Percentiles rank a stretch among this genome's conserved stretches.
These are phyloP conservation scores for Botrytis hyacinthi DNA, from an alignment of 2,329 filamentous ascomycete genomes.

Conservation along the genomic window DNA sequence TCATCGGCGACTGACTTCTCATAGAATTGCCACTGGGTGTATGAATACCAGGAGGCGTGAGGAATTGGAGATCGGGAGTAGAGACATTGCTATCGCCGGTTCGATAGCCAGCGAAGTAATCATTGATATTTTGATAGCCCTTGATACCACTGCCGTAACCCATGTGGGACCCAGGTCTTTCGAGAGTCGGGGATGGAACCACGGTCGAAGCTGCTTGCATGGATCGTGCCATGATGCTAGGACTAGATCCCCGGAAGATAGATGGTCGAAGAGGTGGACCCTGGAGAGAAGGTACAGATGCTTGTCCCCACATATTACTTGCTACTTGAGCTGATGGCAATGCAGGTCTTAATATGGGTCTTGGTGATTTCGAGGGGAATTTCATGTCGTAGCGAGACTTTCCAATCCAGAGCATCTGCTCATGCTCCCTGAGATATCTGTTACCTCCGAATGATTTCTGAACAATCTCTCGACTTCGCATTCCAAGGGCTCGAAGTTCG, in stretches of 20 bases:
- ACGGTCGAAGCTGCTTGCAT: conserved; percentile 16
- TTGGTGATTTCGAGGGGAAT: neutral
- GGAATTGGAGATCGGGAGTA: conserved; percentile 18
- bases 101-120: conserved; percentile 16
- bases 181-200: conserved; percentile 7
- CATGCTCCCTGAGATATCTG: conserved; percentile 59
- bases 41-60: conserved; percentile 12
- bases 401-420: conserved; percentile 57
- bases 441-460: conserved; percentile 59
- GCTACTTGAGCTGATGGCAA: conserved; percentile 10
- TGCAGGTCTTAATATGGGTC: neutral
- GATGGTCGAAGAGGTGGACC: conserved; percentile 8
- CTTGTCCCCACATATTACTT: conserved; percentile 21
- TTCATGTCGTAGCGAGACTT: conserved; percentile 25
- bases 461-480: conserved; percentile 57
- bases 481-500: conserved; percentile 55
- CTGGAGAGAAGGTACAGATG: conserved; percentile 19
- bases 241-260: conserved; percentile 18
- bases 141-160: conserved; percentile 10
- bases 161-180: neutral
- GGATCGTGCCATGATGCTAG: conserved; percentile 1
- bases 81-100: conserved; percentile 11
- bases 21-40: neutral
- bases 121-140: neutral
- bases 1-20: conserved; percentile 5